A percentile compares a stretch with the other conserved stretches of the same genome.
These are phyloP conservation scores for Biscogniauxia sp. DNA, from an alignment of 2,329 filamentous ascomycete species.

Conservation along the genomic window DNA sequence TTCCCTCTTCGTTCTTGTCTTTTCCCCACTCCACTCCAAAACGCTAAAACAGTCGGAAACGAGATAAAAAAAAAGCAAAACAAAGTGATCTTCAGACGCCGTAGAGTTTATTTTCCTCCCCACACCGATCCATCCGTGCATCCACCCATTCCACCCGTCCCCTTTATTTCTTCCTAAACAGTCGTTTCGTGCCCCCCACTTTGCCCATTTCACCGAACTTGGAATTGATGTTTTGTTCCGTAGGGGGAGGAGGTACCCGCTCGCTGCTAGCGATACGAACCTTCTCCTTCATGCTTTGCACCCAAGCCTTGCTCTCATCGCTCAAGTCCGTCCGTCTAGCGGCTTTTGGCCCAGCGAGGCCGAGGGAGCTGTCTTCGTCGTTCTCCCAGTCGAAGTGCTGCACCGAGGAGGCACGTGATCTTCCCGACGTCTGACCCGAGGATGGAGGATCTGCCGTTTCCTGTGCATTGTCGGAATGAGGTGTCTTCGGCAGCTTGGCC, in stretches of 20 bases:
- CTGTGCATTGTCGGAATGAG: constrained; percentile 31
- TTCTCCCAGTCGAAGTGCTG: constrained; percentile 50
- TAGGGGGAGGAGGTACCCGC: constrained; percentile 34
- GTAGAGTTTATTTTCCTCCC: background rate
- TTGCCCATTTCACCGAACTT: constrained; percentile 69
- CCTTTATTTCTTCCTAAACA: constrained; percentile 56
- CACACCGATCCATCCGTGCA: too few species aligned
- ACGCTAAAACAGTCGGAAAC: too few species aligned
- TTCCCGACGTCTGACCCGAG: constrained; percentile 40
- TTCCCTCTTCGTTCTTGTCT: too few species aligned
- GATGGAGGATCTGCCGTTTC: constrained; percentile 40
- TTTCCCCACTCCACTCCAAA: background rate
- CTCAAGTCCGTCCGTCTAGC: constrained; percentile 64
- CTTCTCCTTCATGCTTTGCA: constrained; percentile 79
- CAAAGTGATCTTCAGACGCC: background rate
- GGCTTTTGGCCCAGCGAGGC: constrained; percentile 68
- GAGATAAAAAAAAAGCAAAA: background rate
- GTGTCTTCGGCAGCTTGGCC: constrained; percentile 42
- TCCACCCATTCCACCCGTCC: too few species aligned
- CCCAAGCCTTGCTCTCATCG: constrained; percentile 74
- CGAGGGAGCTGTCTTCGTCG: constrained; percentile 60
- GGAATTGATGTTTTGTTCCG: constrained; percentile 29
- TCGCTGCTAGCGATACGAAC: constrained; percentile 69
- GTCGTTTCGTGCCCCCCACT: constrained; percentile 68
- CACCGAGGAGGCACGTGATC: constrained; percentile 50